A percentile compares a stretch with the other conserved stretches of the same genome.
These are phyloP conservation scores for Cardamine resedifolia DNA, from an alignment of 345 rosid genomes.

Conservation along the genomic window DNA sequence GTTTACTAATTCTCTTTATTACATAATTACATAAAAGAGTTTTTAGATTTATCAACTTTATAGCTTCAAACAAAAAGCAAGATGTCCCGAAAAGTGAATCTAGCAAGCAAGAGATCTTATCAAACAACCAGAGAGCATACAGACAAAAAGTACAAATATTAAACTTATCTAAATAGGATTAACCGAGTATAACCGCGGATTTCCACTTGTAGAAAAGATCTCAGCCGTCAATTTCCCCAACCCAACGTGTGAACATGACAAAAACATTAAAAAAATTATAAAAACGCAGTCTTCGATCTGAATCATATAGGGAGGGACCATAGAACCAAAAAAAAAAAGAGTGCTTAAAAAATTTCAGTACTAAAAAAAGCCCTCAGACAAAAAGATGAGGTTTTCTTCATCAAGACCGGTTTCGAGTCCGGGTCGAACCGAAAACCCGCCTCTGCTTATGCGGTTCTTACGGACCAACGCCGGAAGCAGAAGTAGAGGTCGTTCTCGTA, in stretches of 20 bases:
- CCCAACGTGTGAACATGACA: constrained; percentile 39
- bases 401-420: constrained; percentile 79
- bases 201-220: constrained; percentile 29
- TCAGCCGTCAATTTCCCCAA: constrained; percentile 28
- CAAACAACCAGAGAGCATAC: constrained; percentile 23
- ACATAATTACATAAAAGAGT: not conserved
- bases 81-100: constrained; percentile 28
- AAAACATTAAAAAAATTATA: not conserved
- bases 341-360: constrained; percentile 5
- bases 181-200: constrained; percentile 43
- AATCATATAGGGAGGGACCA: constrained; percentile 35
- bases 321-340: constrained; percentile 4
- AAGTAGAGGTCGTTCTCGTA: constrained; percentile 54
- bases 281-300: constrained; percentile 30
- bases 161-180: not conserved
- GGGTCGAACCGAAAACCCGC: constrained; percentile 87
- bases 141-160: constrained; percentile 24
- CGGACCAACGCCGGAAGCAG: constrained; percentile 65
- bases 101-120: constrained; percentile 18
- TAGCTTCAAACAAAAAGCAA: constrained; percentile 12
- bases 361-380: not conserved
- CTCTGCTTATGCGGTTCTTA: constrained; percentile 80
- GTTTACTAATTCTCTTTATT: not conserved
- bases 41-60: not conserved
- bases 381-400: constrained; percentile 58